Evolutionary conservation across 306 rosid species (phyloP), one percentile per base, ranked within the genome.

Genomic region (Cyamopsis tetragonoloba): DNA sequence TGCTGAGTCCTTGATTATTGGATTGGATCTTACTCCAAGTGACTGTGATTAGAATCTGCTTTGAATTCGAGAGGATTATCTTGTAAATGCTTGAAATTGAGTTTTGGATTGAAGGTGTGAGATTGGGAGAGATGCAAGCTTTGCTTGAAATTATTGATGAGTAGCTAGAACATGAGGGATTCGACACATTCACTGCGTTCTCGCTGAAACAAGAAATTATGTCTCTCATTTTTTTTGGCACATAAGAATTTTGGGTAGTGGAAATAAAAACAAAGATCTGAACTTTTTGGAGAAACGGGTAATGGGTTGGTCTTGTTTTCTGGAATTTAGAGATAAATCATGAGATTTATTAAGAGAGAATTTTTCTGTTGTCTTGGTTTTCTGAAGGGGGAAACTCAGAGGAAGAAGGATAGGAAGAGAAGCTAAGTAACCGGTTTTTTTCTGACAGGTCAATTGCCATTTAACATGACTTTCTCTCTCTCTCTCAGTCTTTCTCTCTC

Each of bases 171-270:
- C 97, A 93, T 22, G 97, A 90, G 5, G 96, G 71, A 35, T 48
- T 62, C 14, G 97, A 86, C 19, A 88, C 85, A 59, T 62, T 82
- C 1, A 90, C 88, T 20, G 99, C 84, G 78, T 83, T 86, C n/a
- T 93, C 99, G 50, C 90, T 86, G 48, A 93, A 85, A 69, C 99
- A 93, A 9, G 99, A 83, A 30, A 86, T 78, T 7, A 79, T 54
- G 82, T 93, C 97, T 83, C 97, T 93, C 99, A 93, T 93, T 74
- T 58, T 75, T 15, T 32, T 3, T 1, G 49, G n/a, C n/a, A n/a
- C 49, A 43, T 39, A 39, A 0, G 6, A 11, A 5, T 26, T 3
- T 49, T 49, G 5, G 3, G 20, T 0, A 11, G 6, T 3, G 42
- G 39, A 26, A 68, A 1, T 51, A 41, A 1, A 22, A 6, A 35